These are phyloP conservation scores for Fomitopsis serialis DNA, from an alignment of 768 basidiomycete genomes.

Conservation along the genomic window DNA sequence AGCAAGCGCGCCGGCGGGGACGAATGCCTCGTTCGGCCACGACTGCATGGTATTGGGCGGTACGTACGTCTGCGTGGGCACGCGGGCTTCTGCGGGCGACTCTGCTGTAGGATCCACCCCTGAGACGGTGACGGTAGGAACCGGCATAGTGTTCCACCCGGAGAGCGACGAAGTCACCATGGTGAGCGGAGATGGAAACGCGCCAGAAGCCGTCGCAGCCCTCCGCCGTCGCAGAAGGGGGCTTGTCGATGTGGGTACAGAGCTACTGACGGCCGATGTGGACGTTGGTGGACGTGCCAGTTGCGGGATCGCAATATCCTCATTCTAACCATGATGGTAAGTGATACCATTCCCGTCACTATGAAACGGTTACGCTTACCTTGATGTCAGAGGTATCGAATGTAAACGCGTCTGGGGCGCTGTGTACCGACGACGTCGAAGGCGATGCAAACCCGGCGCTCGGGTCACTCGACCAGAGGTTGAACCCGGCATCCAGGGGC, in stretches of 20 bases:
- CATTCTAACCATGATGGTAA: not conserved
- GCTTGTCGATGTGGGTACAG: not conserved
- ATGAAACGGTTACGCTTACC: no score
- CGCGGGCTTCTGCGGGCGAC: no score
- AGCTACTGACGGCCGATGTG: not conserved
- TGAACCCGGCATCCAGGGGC: no score
- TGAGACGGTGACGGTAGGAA: not conserved
- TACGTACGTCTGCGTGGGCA: not conserved
- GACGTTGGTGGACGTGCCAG: not conserved
- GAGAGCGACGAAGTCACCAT: conserved; percentile 34
- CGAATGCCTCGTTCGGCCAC: not conserved
- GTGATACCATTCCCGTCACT: no score
- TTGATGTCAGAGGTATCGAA: no score
- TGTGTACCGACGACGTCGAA: no score
- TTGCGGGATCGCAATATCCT: not conserved
- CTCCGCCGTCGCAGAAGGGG: conserved; percentile 19
- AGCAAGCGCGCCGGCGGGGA: not conserved
- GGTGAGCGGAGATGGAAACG: conserved; percentile 24
- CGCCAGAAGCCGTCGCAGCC: conserved; percentile 18
- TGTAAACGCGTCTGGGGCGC: no score
- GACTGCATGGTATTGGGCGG: not conserved
- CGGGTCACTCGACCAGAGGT: no score
- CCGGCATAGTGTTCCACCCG: conserved; percentile 29
- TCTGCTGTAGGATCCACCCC: not conserved
- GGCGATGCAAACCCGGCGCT: no score